Evolutionary conservation across 2,329 filamentous ascomycete genomes (phyloP).

Genomic region (Colletotrichum tabaci): DNA sequence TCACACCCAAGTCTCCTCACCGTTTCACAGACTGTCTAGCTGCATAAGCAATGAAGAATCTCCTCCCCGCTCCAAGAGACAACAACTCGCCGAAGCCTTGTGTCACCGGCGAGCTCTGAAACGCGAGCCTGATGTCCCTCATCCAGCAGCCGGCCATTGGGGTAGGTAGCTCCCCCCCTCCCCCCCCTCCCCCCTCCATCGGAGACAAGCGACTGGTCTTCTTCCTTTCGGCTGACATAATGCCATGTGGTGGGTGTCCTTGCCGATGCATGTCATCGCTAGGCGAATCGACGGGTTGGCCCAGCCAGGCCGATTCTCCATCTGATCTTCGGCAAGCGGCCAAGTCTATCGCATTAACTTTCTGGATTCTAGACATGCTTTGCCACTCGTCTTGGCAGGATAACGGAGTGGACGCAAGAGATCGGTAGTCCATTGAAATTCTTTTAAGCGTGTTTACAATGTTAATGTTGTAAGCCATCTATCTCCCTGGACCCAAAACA

Average conservation of each 20-base stretch:
- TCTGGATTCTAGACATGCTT: conserved; percentile 2
- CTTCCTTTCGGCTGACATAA: conserved; percentile 6
- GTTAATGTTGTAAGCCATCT: neutral
- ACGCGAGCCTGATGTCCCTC: conserved; percentile 15
- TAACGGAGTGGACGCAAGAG: neutral
- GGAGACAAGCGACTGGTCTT: neutral
- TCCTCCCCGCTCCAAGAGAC: neutral
- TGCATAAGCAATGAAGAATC: neutral
- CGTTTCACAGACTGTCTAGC: neutral
- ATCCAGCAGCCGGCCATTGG: neutral
- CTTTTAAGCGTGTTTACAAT: neutral
- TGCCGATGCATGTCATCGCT: conserved; percentile 6
- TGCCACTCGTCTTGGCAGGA: neutral
- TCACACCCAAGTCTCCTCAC: no score
- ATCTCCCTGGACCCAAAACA: neutral
- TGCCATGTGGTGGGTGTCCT: conserved; percentile 28
- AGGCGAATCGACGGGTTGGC: conserved; percentile 1
- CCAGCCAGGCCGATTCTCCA: neutral
- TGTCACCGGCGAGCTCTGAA: conserved; percentile 25
- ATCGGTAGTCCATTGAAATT: neutral
- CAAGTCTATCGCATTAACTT: conserved; percentile 2
- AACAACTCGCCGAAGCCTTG: neutral
- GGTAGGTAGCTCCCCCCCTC: neutral
- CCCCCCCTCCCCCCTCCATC: no score
- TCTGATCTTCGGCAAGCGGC: conserved; percentile 39